These are phyloP conservation scores for Pichia sp. DNA, from an alignment of 1,139 yeast species.

Conservation along the genomic window DNA sequence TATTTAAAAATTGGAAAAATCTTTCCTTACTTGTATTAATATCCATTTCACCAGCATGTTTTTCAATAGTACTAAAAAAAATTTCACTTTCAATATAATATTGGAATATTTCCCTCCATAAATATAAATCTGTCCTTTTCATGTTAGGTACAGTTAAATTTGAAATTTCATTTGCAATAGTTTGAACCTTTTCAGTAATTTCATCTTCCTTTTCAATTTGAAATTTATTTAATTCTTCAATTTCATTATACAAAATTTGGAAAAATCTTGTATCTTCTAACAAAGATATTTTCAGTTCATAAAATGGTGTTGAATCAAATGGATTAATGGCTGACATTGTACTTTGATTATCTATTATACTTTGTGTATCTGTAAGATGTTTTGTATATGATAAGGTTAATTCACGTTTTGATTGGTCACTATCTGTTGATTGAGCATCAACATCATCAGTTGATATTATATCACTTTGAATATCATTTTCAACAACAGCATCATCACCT, in stretches of 20 bases:
- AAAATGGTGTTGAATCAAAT: constrained; percentile 18
- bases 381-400: neutral
- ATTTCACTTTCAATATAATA: constrained; percentile 62
- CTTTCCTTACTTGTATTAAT: constrained; percentile 31
- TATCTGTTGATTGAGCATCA: neutral
- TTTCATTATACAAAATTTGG: constrained; percentile 49
- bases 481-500: too few species aligned
- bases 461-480: too few species aligned
- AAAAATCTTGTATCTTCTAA: constrained; percentile 47
- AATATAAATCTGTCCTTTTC: constrained; percentile 50
- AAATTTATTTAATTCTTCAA: constrained; percentile 44
- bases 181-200: constrained; percentile 39
- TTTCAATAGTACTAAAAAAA: constrained; percentile 52
- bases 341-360: neutral
- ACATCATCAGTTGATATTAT: too few species aligned
- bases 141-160: constrained; percentile 36
- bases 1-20: constrained; percentile 38
- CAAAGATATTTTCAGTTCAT: constrained; percentile 30
- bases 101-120: constrained; percentile 67
- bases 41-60: constrained; percentile 36
- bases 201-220: constrained; percentile 40
- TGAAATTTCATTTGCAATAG: constrained; percentile 37
- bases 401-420: neutral
- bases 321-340: constrained; percentile 19
- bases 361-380: neutral